Conservation (phyloP, 2,329 filamentous ascomycete genomes). For the Exophiala viscosa region DNA sequence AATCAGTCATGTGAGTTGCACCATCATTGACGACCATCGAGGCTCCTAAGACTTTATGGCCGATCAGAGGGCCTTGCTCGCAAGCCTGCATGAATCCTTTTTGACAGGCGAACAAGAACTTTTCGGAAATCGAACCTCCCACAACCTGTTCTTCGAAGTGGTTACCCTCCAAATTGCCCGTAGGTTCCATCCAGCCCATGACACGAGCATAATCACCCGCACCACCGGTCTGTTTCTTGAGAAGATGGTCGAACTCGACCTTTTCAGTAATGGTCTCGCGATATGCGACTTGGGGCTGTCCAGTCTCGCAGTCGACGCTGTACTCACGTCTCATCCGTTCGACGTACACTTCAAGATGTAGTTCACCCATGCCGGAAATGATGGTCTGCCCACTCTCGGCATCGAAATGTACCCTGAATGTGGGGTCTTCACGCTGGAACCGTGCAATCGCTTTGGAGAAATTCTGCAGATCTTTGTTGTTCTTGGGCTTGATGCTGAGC, state of each 20-base stretch:
- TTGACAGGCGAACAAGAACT: constrained; percentile 88
- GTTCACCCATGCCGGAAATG: constrained; percentile 96
- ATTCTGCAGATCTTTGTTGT: constrained; percentile 83
- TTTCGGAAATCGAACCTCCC: constrained; percentile 89
- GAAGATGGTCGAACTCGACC: constrained; percentile 83
- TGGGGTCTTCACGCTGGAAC: constrained; percentile 97
- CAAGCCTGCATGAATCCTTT: constrained; percentile 88
- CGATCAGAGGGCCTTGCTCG: constrained; percentile 82
- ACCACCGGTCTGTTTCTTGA: constrained; percentile 94
- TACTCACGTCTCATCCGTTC: constrained; percentile 97
- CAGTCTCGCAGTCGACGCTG: constrained; percentile 91
- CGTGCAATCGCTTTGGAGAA: constrained; percentile 99
- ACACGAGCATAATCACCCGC: constrained; percentile 95
- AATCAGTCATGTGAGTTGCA: constrained; percentile 96
- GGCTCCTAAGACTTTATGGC: constrained; percentile 85
- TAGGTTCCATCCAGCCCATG: constrained; percentile 85
- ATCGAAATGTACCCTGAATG: constrained; percentile 92
- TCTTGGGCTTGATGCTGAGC: constrained; percentile 93
- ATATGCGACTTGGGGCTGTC: constrained; percentile 94
- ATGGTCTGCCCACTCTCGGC: constrained; percentile 92
- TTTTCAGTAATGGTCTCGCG: constrained; percentile 82
- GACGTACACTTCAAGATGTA: constrained; percentile 95
- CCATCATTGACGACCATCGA: constrained; percentile 94
- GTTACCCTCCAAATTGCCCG: constrained; percentile 68
- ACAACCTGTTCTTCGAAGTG: constrained; percentile 81